Base-by-base conservation (phyloP, 1,139 yeast species). In the Debaryomyces psychrophilus region DNA sequence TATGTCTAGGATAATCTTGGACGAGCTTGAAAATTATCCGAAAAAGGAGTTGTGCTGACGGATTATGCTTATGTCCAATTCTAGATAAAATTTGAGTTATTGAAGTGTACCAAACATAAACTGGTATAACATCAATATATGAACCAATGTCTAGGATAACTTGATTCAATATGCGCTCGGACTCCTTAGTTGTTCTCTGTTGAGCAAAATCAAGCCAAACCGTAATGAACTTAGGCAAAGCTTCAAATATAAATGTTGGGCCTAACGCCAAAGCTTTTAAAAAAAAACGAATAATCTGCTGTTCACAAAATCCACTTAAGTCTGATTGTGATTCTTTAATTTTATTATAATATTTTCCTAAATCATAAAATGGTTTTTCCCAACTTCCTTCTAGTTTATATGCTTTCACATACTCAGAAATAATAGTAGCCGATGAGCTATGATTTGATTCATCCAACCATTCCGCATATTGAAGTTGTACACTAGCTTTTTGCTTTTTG, bases 391-490 rank as follows among this genome's bases (percentile, higher is more conserved):
- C 83, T n/a, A 83, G 62, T 27, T 71, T 67, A 12, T 82, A 75
- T 0, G 95, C 83, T 11, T 78, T 72, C 26, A 69, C 70, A 56
- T 90, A 95, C 53, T 89, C 88, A 23, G 77, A 76, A 31, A 87
- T 79, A 43, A 93, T 87, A 28, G 84, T 85, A 28, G 77, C 79
- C 5, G 96, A 84, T 8, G 90, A 84, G 28, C 93, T 85, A 61
- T 90, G 95, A 44, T 90, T 93, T 0, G 97, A 88, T 41, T 76
- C 76, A 59, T 90, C 97, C 15, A 90, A 69, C 99, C 99, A 95
- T 50, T 83, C 81, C 0, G 97, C 90, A 60, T 89, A 89, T 48
- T 86, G 83, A 37, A 93, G 68, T 44, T 89, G 88, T 12, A 82
- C 79, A 36, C 74, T 69, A 1, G 89, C 79, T 41, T 69, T 66